Conservation (phyloP, 2,329 filamentous ascomycete species). For the Orbilia javanica region DNA sequence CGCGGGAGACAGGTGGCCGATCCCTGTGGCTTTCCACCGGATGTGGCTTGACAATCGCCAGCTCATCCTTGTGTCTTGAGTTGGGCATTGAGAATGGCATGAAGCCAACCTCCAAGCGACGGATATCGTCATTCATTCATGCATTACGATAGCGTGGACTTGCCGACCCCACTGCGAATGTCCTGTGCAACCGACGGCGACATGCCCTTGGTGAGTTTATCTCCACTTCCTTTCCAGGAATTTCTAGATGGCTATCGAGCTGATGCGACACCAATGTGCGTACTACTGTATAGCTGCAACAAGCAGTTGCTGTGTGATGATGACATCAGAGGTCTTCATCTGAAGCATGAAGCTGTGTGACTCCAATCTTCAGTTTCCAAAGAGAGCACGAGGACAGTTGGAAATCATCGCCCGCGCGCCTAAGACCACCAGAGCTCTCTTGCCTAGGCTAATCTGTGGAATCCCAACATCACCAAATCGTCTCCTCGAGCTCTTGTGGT, state of each 20-base stretch:
- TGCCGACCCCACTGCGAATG: slow-evolving; percentile 5
- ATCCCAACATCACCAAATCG: not conserved
- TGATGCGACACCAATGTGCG: slow-evolving; percentile 14
- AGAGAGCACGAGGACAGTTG: slow-evolving; percentile 51
- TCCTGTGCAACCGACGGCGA: not conserved
- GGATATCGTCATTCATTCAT: slow-evolving; percentile 29
- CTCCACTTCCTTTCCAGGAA: slow-evolving; percentile 30
- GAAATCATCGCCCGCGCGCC: slow-evolving; percentile 39
- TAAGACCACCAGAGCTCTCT: slow-evolving; percentile 44
- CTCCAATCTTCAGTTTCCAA: slow-evolving; percentile 24
- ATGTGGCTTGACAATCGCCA: slow-evolving; percentile 44
- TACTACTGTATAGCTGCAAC: too few species aligned
- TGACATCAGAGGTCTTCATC: slow-evolving; percentile 5
- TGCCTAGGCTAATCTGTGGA: slow-evolving; percentile 3
- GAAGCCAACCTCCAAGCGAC: slow-evolving; percentile 31
- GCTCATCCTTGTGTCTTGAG: slow-evolving; percentile 20
- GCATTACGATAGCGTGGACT: slow-evolving; percentile 23
- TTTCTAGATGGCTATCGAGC: not conserved
- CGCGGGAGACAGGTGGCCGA: slow-evolving; percentile 29
- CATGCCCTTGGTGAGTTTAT: slow-evolving; percentile 16
- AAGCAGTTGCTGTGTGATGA: slow-evolving; percentile 6
- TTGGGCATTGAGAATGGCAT: not conserved
- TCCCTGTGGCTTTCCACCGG: slow-evolving; percentile 22
- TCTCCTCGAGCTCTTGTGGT: not conserved
- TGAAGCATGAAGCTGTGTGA: slow-evolving; percentile 12